Conservation (phyloP, 2,329 filamentous ascomycete genomes). For the Trichophyton schoenleinii region DNA sequence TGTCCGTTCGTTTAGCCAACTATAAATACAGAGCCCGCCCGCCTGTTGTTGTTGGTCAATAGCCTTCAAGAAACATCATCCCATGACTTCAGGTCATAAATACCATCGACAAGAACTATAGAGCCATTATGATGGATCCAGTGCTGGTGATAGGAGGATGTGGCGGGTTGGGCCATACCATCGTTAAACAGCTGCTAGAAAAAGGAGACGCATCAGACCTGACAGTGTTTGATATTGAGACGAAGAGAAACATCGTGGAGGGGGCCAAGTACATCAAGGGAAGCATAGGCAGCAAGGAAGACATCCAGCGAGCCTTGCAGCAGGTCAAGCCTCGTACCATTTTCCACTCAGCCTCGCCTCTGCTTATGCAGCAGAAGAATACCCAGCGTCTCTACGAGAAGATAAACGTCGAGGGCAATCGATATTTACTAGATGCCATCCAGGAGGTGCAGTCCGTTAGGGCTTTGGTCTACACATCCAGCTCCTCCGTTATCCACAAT, state of each 20-base stretch:
- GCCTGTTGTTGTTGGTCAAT: background rate
- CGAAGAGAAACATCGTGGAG: background rate
- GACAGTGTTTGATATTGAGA: background rate
- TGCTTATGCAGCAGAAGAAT: conserved; percentile 27
- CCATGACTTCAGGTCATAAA: background rate
- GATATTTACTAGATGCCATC: conserved; percentile 47
- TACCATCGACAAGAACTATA: background rate
- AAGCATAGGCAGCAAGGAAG: conserved; percentile 19
- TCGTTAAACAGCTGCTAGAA: background rate
- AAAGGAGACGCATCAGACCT: background rate
- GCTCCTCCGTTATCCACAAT: conserved; percentile 65
- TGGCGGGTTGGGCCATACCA: background rate
- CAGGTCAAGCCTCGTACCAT: conserved; percentile 60
- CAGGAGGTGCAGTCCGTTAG: conserved; percentile 39
- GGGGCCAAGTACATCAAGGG: background rate
- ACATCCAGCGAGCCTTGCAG: conserved; percentile 46
- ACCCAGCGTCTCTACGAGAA: conserved; percentile 44
- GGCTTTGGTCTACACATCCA: conserved; percentile 65
- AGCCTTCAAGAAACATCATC: background rate
- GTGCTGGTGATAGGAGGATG: background rate
- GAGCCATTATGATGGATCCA: background rate
- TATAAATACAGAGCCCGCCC: background rate
- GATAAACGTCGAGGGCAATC: conserved; percentile 71
- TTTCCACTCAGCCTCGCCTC: conserved; percentile 67
- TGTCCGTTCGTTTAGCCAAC: background rate